Base-by-base conservation (phyloP, 2,329 filamentous ascomycete genomes). In the Alternaria consortialis region DNA sequence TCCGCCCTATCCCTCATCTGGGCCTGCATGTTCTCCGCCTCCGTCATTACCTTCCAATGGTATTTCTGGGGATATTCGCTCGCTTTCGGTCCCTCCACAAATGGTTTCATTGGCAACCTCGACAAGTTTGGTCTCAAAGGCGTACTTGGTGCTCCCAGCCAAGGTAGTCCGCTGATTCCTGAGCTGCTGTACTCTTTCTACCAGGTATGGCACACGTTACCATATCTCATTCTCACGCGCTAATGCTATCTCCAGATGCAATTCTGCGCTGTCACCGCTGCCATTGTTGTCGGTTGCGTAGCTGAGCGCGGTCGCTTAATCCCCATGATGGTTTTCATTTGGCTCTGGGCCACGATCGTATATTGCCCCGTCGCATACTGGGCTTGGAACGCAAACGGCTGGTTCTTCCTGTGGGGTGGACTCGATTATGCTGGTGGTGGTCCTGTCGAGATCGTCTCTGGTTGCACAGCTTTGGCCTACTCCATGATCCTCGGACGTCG, bases 21-120 rank as follows among this genome's bases (percentile, higher is more conserved):
- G 93, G 93, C 94, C 13, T 93, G 91, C 82, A 96, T 99, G 92
- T 94, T 91, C 79, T 95, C 93, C 47, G 91, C 91, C 77, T 94
- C 92, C 48, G 89, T 98, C 76, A 86, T 97, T 78, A 91, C 92
- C 58, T 97, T 99, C 84, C 95, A 99, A 83, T 99, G 95, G 95
- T 98, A 97, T 77, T 97, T 99, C 80, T 98, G 95, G 94, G 95
- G 95, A 37, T 99, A 97, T 81, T 97, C 94, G 13, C 85, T 99
- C 63, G 94, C 94, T 53, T 97, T 98, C 81, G 95, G 91, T 74
- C 85, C 87, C 43, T 91, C 90, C 5, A 93, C 87, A 69, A 97
- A 92, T 81, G 91, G 92, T 54, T 98, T 91, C 82, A 98, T 99
- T 75, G 95, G 95, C 56, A 88, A 98, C 78, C 82, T 99, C 57